Evolutionary conservation across 2,329 filamentous ascomycete species (phyloP).

Genomic region (Hymenoscyphus infarciens): DNA sequence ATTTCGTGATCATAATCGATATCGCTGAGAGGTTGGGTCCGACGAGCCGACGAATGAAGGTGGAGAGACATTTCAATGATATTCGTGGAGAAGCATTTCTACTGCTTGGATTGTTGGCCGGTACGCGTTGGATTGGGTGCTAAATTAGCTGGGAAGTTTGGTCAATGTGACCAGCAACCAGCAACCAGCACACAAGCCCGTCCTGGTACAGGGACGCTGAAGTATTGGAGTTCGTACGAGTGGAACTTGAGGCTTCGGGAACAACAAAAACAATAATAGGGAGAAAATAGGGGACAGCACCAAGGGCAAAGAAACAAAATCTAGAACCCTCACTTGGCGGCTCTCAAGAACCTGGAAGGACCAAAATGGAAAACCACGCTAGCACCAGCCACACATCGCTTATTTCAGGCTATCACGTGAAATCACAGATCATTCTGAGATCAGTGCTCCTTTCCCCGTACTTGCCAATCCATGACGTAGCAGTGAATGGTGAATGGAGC

Average conservation of each 20-base stretch:
- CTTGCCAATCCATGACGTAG: background rate
- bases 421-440: background rate
- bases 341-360: background rate
- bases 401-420: too few species aligned
- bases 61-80: conserved; percentile 27
- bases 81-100: conserved; percentile 18
- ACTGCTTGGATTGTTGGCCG: background rate
- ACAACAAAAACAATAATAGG: background rate
- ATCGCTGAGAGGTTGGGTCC: conserved; percentile 52
- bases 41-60: conserved; percentile 40
- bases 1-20: conserved; percentile 70
- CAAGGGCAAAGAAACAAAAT: background rate
- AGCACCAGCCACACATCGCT: background rate
- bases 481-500: background rate
- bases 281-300: background rate
- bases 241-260: background rate
- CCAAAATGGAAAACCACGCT: background rate
- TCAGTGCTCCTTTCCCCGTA: background rate
- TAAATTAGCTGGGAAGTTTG: background rate
- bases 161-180: too few species aligned
- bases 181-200: background rate
- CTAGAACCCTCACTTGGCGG: background rate
- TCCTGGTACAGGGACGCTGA: background rate
- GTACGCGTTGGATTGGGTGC: background rate
- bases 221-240: background rate